A percentile compares a stretch with the other conserved stretches of the same genome.
Conservation (phyloP, 2,329 filamentous ascomycete species). For the Microsporum ferrugineum region DNA sequence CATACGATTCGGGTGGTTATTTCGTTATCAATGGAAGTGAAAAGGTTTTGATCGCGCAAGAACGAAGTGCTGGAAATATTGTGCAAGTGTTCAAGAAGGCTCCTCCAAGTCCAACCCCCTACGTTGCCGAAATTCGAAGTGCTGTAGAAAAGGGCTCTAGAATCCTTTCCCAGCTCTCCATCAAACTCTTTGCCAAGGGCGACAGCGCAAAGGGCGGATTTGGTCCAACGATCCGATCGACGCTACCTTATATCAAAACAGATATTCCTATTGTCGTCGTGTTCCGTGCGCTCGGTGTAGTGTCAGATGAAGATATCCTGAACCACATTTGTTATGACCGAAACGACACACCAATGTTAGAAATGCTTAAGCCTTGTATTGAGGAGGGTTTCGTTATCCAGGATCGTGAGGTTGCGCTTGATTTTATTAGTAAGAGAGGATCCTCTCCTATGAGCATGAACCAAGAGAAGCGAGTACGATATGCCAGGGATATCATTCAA, state of each 20-base stretch:
- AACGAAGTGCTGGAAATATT: slow-evolving; percentile 94
- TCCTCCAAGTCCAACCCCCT: slow-evolving; percentile 78
- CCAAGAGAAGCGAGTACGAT: slow-evolving; percentile 78
- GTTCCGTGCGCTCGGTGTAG: slow-evolving; percentile 87
- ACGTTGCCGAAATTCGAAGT: slow-evolving; percentile 90
- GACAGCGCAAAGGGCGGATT: slow-evolving; percentile 67
- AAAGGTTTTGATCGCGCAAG: slow-evolving; percentile 95
- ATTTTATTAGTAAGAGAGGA: slow-evolving; percentile 90
- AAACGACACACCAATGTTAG: slow-evolving; percentile 90
- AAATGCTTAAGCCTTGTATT: slow-evolving; percentile 93
- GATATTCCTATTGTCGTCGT: slow-evolving; percentile 92
- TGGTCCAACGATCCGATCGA: slow-evolving; percentile 79
- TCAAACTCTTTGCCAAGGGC: slow-evolving; percentile 82
- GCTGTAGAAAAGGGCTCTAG: slow-evolving; percentile 92
- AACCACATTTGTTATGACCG: slow-evolving; percentile 96
- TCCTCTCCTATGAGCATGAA: slow-evolving; percentile 58
- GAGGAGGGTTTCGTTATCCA: slow-evolving; percentile 96
- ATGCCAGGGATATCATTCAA: slow-evolving; percentile 86
- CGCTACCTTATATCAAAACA: slow-evolving; percentile 83
- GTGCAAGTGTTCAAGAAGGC: slow-evolving; percentile 99
- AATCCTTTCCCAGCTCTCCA: slow-evolving; percentile 80
- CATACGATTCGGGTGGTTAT: slow-evolving; percentile 96
- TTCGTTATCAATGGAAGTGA: slow-evolving; percentile 99
- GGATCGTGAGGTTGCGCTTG: slow-evolving; percentile 83
- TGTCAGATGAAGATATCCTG: slow-evolving; percentile 94